Conservation (phyloP, 305 asterid genomes). For the Nicotiana rustica region DNA sequence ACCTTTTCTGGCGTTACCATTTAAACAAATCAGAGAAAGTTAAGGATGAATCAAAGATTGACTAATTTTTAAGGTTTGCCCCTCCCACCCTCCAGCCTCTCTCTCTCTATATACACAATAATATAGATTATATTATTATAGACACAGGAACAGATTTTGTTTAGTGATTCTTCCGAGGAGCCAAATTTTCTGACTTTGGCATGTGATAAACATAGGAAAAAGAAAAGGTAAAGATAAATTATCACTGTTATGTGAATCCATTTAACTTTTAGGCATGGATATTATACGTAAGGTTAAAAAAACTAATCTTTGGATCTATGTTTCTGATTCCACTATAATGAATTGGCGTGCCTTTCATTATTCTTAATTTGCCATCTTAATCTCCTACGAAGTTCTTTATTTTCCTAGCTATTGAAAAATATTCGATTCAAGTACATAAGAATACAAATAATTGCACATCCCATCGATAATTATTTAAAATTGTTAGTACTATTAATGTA, state of each 20-base stretch:
- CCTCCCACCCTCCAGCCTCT: no score
- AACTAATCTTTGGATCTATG: neutral
- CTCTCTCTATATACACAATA: no score
- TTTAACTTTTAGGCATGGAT: constrained; percentile 4
- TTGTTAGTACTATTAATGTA: neutral
- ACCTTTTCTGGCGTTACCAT: neutral
- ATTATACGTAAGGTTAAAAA: neutral
- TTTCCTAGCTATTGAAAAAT: neutral
- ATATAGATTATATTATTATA: no score
- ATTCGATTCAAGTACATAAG: neutral
- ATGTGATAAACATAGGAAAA: constrained; percentile 26
- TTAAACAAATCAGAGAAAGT: neutral
- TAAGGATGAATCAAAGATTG: neutral
- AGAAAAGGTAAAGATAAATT: neutral
- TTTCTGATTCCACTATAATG: constrained; percentile 28
- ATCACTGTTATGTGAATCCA: neutral
- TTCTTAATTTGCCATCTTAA: constrained; percentile 49
- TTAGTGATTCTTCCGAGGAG: neutral
- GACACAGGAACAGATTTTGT: neutral
- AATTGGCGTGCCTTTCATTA: neutral
- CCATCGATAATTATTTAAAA: neutral
- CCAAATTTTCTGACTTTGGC: neutral
- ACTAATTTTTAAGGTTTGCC: neutral
- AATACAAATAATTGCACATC: constrained; percentile 3
- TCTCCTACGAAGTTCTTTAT: constrained; percentile 49